These are phyloP conservation scores for Porphyrellus cyaneotinctus DNA, from an alignment of 768 basidiomycete species.

Conservation along the genomic window DNA sequence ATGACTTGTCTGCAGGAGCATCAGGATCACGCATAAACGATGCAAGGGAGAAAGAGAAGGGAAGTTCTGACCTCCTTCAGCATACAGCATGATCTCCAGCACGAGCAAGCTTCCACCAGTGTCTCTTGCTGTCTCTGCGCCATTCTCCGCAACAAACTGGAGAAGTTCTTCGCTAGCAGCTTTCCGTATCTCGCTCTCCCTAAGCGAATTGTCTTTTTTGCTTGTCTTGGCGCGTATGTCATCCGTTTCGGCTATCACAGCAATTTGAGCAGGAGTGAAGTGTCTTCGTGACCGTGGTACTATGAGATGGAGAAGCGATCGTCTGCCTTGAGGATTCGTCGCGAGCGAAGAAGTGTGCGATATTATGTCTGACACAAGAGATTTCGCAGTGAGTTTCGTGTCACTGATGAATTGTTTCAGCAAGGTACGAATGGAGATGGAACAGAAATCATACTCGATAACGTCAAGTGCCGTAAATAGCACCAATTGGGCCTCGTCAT, in stretches of 20 bases:
- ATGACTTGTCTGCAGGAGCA: slow-evolving; percentile 58
- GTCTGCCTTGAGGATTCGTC: slow-evolving; percentile 67
- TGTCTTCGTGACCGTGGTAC: slow-evolving; percentile 80
- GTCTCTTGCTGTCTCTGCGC: slow-evolving; percentile 60
- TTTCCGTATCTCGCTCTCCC: slow-evolving; percentile 67
- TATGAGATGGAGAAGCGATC: slow-evolving; percentile 78
- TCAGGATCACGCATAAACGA: background rate
- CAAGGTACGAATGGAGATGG: background rate
- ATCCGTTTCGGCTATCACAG: slow-evolving; percentile 71
- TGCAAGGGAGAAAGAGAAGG: slow-evolving; percentile 15
- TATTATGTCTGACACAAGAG: slow-evolving; percentile 68
- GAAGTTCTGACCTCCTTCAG: slow-evolving; percentile 70
- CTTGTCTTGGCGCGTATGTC: slow-evolving; percentile 64
- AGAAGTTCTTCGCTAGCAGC: slow-evolving; percentile 74
- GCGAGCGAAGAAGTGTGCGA: slow-evolving; percentile 54
- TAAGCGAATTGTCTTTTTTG: slow-evolving; percentile 67
- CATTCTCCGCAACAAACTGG: slow-evolving; percentile 62
- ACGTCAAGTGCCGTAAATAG: slow-evolving; percentile 88
- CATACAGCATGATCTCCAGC: slow-evolving; percentile 77
- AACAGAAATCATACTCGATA: slow-evolving; percentile 60
- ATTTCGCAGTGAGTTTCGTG: slow-evolving; percentile 84
- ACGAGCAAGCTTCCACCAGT: slow-evolving; percentile 77
- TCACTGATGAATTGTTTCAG: slow-evolving; percentile 49
- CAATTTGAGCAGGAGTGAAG: slow-evolving; percentile 80
- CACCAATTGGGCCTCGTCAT: slow-evolving; percentile 87